phyloP scores from a whole-genome alignment of 805 yeast species.

The Candida sakaeoensis region DNA sequence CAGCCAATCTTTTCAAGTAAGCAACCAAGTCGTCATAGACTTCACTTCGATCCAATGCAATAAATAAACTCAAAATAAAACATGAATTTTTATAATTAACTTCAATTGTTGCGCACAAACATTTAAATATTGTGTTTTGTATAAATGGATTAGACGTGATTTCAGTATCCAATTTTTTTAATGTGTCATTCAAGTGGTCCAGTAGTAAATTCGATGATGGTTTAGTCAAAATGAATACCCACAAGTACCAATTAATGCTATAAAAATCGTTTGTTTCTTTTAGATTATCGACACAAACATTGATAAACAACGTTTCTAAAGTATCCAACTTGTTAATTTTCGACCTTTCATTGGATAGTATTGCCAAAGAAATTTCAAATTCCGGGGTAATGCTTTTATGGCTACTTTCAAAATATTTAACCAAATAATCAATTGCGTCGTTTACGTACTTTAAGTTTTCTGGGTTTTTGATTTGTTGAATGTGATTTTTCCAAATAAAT shows the following conservation, averaged over 20 bases:
- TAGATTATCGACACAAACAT: conserved; percentile 1
- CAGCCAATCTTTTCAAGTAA: conserved; percentile 11
- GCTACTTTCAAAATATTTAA: conserved; percentile 11
- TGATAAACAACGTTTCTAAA: background rate
- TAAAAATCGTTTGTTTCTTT: background rate
- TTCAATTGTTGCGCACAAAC: conserved; percentile 11
- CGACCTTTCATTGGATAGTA: conserved; percentile 8
- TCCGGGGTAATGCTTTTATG: conserved; percentile 4
- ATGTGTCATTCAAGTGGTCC: background rate
- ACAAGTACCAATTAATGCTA: conserved; percentile 8
- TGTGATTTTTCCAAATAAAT: conserved; percentile 37
- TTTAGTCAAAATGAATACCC: conserved; percentile 3
- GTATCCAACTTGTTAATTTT: background rate
- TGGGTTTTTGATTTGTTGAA: conserved; percentile 34
- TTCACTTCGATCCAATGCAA: conserved; percentile 8
- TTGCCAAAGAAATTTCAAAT: conserved; percentile 11
- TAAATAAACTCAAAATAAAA: conserved; percentile 16
- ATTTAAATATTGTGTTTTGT: conserved; percentile 7
- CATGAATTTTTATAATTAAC: conserved; percentile 11
- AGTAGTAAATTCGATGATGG: background rate
- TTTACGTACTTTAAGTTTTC: conserved; percentile 20
- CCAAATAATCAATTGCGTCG: conserved; percentile 12
- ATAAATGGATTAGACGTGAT: background rate
- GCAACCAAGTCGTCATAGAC: conserved; percentile 4
- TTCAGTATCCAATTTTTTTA: background rate